Conservation (phyloP, 768 basidiomycete genomes). For the Hericium erinaceus region DNA sequence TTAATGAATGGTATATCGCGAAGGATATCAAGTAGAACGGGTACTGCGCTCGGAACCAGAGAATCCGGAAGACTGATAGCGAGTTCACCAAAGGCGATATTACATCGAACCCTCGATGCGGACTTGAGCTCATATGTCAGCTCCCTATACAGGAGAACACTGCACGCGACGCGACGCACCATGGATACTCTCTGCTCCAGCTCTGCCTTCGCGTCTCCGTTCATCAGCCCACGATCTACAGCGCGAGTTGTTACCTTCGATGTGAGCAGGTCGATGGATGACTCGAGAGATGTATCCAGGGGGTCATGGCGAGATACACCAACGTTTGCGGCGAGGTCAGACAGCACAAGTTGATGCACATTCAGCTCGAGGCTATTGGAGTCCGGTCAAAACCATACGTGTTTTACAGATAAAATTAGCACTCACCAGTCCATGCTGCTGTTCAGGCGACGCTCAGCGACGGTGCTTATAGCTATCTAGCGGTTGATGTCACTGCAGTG, state of each 20-base stretch:
- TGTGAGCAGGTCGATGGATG: conserved; percentile 46
- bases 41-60: conserved; percentile 43
- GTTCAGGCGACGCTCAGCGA: too few species aligned
- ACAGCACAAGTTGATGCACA: conserved; percentile 14
- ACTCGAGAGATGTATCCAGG: conserved; percentile 10
- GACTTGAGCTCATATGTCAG: conserved; percentile 31
- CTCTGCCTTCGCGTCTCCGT: conserved; percentile 11
- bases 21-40: conserved; percentile 57
- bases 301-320: conserved; percentile 11
- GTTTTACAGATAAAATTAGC: background rate
- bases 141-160: background rate
- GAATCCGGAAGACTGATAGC: conserved; percentile 52
- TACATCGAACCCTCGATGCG: conserved; percentile 64
- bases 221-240: background rate
- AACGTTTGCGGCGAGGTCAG: conserved; percentile 15
- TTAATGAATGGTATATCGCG: conserved; percentile 65
- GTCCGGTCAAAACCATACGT: background rate
- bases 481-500: too few species aligned
- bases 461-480: too few species aligned
- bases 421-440: background rate
- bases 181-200: conserved; percentile 42
- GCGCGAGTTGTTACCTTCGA: conserved; percentile 47
- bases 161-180: conserved; percentile 31
- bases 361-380: conserved; percentile 12
- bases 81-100: conserved; percentile 77